Conservation (phyloP, 2,329 filamentous ascomycete species). For the Xylariaceae sp. region DNA sequence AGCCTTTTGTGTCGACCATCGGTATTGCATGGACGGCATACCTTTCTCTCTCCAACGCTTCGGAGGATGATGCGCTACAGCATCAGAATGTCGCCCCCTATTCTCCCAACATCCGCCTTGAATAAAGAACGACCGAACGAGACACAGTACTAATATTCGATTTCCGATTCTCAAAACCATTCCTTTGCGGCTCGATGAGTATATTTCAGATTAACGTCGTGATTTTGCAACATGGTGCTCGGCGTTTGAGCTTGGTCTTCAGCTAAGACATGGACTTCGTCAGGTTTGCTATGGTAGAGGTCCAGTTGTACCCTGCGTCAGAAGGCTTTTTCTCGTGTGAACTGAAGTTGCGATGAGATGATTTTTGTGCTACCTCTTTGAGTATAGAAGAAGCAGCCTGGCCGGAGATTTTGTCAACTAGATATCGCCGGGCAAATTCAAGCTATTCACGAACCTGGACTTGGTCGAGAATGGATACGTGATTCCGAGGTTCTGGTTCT, state of each 20-base stretch:
- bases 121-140: slow-evolving; percentile 6
- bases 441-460: not conserved
- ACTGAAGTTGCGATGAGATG: not conserved
- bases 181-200: not conserved
- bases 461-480: not conserved
- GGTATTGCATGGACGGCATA: slow-evolving; percentile 98
- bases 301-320: not conserved
- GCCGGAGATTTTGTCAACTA: slow-evolving; percentile 7
- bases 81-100: slow-evolving; percentile 27
- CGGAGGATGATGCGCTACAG: slow-evolving; percentile 56
- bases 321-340: not conserved
- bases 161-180: not conserved
- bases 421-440: not conserved
- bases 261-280: not conserved
- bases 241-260: slow-evolving; percentile 2
- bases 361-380: not conserved
- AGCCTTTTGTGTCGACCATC: slow-evolving; percentile 94
- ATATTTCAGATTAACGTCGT: slow-evolving; percentile 3
- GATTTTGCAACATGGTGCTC: slow-evolving; percentile 11
- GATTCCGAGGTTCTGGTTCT: slow-evolving; percentile 9
- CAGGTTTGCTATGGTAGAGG: slow-evolving; percentile 4
- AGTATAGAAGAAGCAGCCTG: slow-evolving; percentile 4
- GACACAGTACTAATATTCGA: not conserved
- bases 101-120: slow-evolving; percentile 36
- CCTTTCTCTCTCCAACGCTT: slow-evolving; percentile 82